Evolutionary conservation across 2,329 filamentous ascomycete genomes (phyloP).

Genomic region (Rhynchosporium agropyri): DNA sequence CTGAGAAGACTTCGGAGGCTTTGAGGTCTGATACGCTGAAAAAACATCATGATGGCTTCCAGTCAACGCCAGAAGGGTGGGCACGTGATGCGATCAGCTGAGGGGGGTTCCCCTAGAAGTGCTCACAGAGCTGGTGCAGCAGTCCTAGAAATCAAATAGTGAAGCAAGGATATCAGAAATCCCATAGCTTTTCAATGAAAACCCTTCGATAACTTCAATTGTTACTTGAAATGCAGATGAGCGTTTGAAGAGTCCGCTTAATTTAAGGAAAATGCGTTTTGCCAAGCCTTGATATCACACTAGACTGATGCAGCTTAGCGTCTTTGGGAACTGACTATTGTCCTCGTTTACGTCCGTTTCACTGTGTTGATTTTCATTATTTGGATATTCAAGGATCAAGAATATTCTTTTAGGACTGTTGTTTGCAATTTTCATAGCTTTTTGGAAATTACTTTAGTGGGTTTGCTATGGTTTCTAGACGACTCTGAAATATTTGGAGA

Average conservation of each 20-base stretch:
- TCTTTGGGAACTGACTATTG: too few species aligned
- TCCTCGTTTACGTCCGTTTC: too few species aligned
- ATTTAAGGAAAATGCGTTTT: not conserved
- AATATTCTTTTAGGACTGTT: too few species aligned
- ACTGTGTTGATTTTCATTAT: too few species aligned
- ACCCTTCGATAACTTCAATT: not conserved
- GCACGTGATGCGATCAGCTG: not conserved
- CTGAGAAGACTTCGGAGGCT: not conserved
- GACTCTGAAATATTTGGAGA: too few species aligned
- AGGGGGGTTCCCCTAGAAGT: not conserved
- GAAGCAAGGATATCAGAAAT: not conserved
- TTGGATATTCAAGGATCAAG: too few species aligned
- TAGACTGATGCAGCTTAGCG: too few species aligned
- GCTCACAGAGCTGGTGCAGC: too few species aligned
- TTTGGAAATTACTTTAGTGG: too few species aligned
- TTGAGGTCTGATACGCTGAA: not conserved
- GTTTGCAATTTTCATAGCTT: too few species aligned
- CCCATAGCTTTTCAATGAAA: not conserved
- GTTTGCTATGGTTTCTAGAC: too few species aligned
- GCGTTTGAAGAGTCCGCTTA: not conserved
- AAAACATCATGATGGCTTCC: not conserved
- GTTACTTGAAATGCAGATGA: not conserved
- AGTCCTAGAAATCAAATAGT: not conserved
- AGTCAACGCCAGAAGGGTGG: not conserved
- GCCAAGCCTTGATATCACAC: not conserved